Evolutionary conservation across 495 filamentous ascomycete species (phyloP).

Genomic region (Penicillium waksmanii): DNA sequence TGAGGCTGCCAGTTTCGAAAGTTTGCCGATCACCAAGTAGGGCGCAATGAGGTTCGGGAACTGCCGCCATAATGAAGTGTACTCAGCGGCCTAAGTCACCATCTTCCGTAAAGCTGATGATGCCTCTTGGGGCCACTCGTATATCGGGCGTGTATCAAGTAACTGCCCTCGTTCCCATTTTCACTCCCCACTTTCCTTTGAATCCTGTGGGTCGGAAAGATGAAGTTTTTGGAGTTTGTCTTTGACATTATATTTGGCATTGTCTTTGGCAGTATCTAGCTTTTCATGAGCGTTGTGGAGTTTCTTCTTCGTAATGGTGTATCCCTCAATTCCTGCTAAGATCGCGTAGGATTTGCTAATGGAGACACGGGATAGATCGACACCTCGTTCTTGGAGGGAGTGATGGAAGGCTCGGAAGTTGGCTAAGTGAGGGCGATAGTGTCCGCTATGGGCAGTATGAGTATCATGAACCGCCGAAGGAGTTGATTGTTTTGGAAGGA

Average conservation of each 20-base stretch:
- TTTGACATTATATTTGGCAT: neutral
- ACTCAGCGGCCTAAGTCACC: no score
- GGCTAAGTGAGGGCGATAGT: constrained; percentile 79
- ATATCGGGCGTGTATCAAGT: no score
- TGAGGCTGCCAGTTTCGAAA: no score
- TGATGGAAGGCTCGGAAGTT: constrained; percentile 84
- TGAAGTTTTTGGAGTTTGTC: constrained; percentile 23
- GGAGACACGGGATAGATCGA: constrained; percentile 76
- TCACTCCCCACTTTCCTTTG: neutral
- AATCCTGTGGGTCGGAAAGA: neutral
- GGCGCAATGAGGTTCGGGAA: no score
- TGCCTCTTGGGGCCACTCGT: no score
- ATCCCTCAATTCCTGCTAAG: constrained; percentile 80
- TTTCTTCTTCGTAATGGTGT: constrained; percentile 63
- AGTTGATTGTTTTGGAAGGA: neutral
- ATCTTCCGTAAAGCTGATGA: no score
- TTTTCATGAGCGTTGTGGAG: constrained; percentile 51
- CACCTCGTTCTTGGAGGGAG: constrained; percentile 69
- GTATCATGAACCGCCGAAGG: constrained; percentile 3
- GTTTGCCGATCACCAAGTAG: no score
- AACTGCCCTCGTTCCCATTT: neutral
- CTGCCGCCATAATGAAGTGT: no score
- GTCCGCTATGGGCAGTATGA: constrained; percentile 58
- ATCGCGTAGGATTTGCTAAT: constrained; percentile 83
- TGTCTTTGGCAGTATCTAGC: constrained; percentile 27